phyloP scores from a whole-genome alignment of 169 alveolate genomes.

The Hammondia hammondi region DNA sequence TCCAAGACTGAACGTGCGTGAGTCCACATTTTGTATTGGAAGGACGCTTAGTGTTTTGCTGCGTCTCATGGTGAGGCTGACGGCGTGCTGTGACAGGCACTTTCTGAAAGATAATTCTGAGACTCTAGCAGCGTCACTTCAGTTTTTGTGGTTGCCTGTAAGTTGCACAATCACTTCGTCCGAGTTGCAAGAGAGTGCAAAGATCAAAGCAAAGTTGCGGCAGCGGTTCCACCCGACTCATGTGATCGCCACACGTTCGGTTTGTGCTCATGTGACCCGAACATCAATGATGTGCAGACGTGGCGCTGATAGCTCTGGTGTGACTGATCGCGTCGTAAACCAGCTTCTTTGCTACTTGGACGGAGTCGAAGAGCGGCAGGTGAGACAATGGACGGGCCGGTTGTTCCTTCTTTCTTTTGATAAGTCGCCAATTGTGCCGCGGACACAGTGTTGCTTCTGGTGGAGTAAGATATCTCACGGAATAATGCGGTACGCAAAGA shows the following conservation, averaged over 20 bases:
- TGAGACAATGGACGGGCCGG: background rate
- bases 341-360: slow-evolving; percentile 87
- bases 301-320: slow-evolving; percentile 89
- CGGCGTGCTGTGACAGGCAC: no score
- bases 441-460: no score
- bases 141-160: no score
- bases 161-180: no score
- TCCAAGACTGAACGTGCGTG: no score
- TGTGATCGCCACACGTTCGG: background rate
- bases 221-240: background rate
- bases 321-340: slow-evolving; percentile 92
- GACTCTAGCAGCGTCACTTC: no score
- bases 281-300: slow-evolving; percentile 62
- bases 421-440: no score
- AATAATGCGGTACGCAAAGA: no score
- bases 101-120: no score
- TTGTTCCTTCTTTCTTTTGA: no score
- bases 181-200: background rate
- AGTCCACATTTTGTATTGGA: background rate
- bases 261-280: background rate
- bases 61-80: background rate
- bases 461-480: no score
- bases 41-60: background rate
- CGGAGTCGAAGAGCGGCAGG: slow-evolving; percentile 66
- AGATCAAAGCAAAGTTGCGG: background rate